Evolutionary conservation across 2,329 filamentous ascomycete species (phyloP), one percentile per base, ranked within the genome.

Genomic region (Leptographium galeiforme): DNA sequence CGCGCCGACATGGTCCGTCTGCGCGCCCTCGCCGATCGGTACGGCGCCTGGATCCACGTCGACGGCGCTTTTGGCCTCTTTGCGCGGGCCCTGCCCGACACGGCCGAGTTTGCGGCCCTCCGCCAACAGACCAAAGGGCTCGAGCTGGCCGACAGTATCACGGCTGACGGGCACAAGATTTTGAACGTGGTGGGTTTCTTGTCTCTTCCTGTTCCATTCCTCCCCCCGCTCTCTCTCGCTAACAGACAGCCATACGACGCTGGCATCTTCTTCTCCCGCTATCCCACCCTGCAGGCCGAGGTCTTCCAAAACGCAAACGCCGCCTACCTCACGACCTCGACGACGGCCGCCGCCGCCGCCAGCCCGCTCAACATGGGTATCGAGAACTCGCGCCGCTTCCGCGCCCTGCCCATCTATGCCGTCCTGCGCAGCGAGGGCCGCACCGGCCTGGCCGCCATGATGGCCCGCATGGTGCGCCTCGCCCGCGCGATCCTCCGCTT

Each of bases 51-150:
- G 90, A 75, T 96, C 41, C 91, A 97, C 66, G 82, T 91, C 8
- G 91, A 96, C 62, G 90, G 85, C 46, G 90, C 91, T 0, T 95
- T 97, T 64, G 91, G 91, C 0, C 77, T 95, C 13, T 89, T 94
- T 63, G 85, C 79, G 0, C 77, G 89, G 14, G 66, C 81, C 1
- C 73, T 96, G 1, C 74, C 78, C 0, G 64, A 73, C 0, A 72
- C 63, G 11, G 64, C 72, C 1, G 76, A 84, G 53, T 89, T 86
- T 63, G 63, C 68, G 3, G 55, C 65, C 13, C 69, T 80, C 56
- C 81, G 68, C 55, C 67, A 64, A 39, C 74, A 68, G 55, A 74
- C 69, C 1, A 73, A 77, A 5, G 87, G 87, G 1, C 66, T 96
- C 13, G 84, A 95, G 57, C 72, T 95, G 2, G 89, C 87, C 4